Evolutionary conservation across 176 grass and related monocot genomes (phyloP), one percentile per base, ranked within the genome.

Genomic region (Olyra latifolia): DNA sequence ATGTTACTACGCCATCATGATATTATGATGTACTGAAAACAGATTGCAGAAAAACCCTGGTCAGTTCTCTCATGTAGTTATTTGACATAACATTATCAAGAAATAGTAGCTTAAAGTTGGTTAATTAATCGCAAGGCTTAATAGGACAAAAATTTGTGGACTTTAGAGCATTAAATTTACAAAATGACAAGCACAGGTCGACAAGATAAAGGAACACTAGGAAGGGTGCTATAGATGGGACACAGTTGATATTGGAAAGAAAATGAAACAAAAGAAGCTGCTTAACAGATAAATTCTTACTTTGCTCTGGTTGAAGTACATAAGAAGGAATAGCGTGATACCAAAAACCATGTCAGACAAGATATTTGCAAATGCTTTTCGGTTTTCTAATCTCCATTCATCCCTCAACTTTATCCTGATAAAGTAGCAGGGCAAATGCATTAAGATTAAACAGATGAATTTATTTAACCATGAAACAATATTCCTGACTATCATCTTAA

Each of bases 341-440:
- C 95, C 90, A 84, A 76, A 94, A 65, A 91, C 81, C 74, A 89
- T 91, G 78, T 98, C 95, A 40, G 95, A 98, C 90, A 82, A 94
- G 50, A 98, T 91, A 87, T 98, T 98, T 77, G 92, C 92, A 89
- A 98, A 94, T 83, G 90, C 86, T 75, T 87, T 82, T 57, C 95
- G 81, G 47, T 98, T 98, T 82, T 98, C 92, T 78, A 98, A 80
- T 87, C 92, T 93, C 88, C 80, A 89, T 58, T 98, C 95, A 77
- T 95, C 92, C 88, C 85, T 91, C 77, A 98, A 80, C 62, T 98
- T 92, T 91, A 98, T 78, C 63, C 95, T 98, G 88, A 88, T 85
- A 84, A 87, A 76, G 45, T 72, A 71, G 22, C 61, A 76, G 24
- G 78, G 58, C 63, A 73, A 71, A 84, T 22, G 22, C 44, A 74